Percentiles rank a stretch among this genome's conserved stretches.
These are phyloP conservation scores for Claviceps africana DNA, from an alignment of 2,329 filamentous ascomycete species.

Conservation along the genomic window DNA sequence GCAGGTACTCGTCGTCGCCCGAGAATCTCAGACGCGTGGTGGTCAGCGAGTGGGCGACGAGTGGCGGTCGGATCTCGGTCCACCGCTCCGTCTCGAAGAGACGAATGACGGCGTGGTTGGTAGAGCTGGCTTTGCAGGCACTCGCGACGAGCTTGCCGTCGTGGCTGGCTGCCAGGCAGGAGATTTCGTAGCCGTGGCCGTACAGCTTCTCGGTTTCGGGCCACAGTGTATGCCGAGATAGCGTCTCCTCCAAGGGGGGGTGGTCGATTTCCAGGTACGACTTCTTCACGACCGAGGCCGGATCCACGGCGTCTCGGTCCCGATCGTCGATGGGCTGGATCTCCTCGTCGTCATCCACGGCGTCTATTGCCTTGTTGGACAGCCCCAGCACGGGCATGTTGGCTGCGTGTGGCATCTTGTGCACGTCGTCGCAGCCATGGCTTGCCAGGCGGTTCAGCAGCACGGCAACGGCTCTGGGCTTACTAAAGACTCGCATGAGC, in stretches of 20 bases:
- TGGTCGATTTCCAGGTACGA: slow-evolving; percentile 51
- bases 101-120: slow-evolving; percentile 88
- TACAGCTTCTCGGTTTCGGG: slow-evolving; percentile 94
- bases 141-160: slow-evolving; percentile 70
- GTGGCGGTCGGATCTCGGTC: slow-evolving; percentile 72
- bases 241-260: slow-evolving; percentile 78
- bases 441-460: slow-evolving; percentile 57
- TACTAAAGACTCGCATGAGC: slow-evolving; percentile 85
- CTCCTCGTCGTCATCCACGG: slow-evolving; percentile 35
- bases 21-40: slow-evolving; percentile 75
- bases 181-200: slow-evolving; percentile 95
- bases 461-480: slow-evolving; percentile 69
- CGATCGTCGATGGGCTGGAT: slow-evolving; percentile 29
- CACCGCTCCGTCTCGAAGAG: slow-evolving; percentile 77
- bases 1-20: slow-evolving; percentile 53
- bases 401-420: slow-evolving; percentile 65
- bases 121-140: slow-evolving; percentile 80
- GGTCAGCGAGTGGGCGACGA: slow-evolving; percentile 77
- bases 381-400: slow-evolving; percentile 90
- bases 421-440: slow-evolving; percentile 29
- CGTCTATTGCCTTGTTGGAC: slow-evolving; percentile 82
- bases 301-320: slow-evolving; percentile 40
- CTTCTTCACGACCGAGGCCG: slow-evolving; percentile 40
- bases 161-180: slow-evolving; percentile 64
- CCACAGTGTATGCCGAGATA: slow-evolving; percentile 85